Evolutionary conservation across 805 yeast genomes (phyloP).

Genomic region (Schwanniomyces sp.): DNA sequence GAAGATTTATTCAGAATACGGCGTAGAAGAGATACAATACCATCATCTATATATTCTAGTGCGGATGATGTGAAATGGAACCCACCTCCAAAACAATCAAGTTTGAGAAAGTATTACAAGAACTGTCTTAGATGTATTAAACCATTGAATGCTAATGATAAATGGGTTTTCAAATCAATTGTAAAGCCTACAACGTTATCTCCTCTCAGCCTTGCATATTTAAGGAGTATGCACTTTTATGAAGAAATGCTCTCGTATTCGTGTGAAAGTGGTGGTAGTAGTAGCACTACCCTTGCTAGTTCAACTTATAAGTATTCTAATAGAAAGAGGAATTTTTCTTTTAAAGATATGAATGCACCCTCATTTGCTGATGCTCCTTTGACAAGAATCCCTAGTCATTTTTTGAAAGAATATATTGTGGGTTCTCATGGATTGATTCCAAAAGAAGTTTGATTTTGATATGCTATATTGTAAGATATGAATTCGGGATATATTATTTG

Average conservation of each 20-base stretch:
- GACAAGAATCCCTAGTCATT: conserved; percentile 29
- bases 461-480: not conserved
- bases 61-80: conserved; percentile 44
- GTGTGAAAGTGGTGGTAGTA: conserved; percentile 4
- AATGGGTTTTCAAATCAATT: conserved; percentile 52
- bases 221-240: conserved; percentile 17
- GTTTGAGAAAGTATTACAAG: conserved; percentile 38
- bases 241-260: conserved; percentile 5
- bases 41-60: conserved; percentile 4
- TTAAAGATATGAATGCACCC: conserved; percentile 16
- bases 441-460: conserved; percentile 8
- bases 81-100: conserved; percentile 38
- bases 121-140: conserved; percentile 59
- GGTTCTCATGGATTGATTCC: conserved; percentile 40
- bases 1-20: conserved; percentile 7
- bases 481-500: not conserved
- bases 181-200: conserved; percentile 38
- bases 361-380: conserved; percentile 24
- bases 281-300: conserved; percentile 17
- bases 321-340: conserved; percentile 12
- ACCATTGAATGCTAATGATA: conserved; percentile 50
- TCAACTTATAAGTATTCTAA: conserved; percentile 6
- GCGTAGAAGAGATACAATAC: conserved; percentile 5
- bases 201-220: conserved; percentile 23
- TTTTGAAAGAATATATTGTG: conserved; percentile 32